Conservation (phyloP, 2,329 filamentous ascomycete genomes). For the Alternaria sp. region DNA sequence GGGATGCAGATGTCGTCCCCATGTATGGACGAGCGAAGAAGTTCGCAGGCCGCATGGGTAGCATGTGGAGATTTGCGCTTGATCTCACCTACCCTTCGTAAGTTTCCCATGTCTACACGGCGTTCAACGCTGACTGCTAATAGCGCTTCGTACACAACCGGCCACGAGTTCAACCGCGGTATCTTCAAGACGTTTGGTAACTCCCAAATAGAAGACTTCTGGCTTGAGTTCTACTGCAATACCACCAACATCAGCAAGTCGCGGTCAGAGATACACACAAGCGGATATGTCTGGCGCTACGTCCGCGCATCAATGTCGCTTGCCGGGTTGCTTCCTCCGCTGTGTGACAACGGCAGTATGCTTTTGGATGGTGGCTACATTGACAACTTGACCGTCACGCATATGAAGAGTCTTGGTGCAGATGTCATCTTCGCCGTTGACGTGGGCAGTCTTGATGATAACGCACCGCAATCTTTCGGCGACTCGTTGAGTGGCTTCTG, state of each 20-base stretch:
- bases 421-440: slow-evolving; percentile 96
- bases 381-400: slow-evolving; percentile 94
- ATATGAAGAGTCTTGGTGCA: slow-evolving; percentile 94
- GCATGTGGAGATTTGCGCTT: slow-evolving; percentile 97
- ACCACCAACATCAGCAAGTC: slow-evolving; percentile 98
- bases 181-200: slow-evolving; percentile 99
- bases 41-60: slow-evolving; percentile 97
- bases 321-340: slow-evolving; percentile 86
- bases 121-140: slow-evolving; percentile 16
- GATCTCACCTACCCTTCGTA: slow-evolving; percentile 92
- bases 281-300: slow-evolving; percentile 97
- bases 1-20: slow-evolving; percentile 94
- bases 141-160: slow-evolving; percentile 89
- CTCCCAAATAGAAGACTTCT: slow-evolving; percentile 97
- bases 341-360: slow-evolving; percentile 98
- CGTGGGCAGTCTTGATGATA: slow-evolving; percentile 90
- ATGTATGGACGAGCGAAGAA: slow-evolving; percentile 98
- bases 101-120: slow-evolving; percentile 22
- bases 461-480: slow-evolving; percentile 89
- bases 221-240: slow-evolving; percentile 99
- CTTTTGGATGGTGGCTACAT: slow-evolving; percentile 95
- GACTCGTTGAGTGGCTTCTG: slow-evolving; percentile 95
- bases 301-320: slow-evolving; percentile 96
- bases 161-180: slow-evolving; percentile 97
- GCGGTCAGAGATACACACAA: slow-evolving; percentile 89